Evolutionary conservation across 2,329 filamentous ascomycete species (phyloP).

Genomic region (Apiospora phragmitis): DNA sequence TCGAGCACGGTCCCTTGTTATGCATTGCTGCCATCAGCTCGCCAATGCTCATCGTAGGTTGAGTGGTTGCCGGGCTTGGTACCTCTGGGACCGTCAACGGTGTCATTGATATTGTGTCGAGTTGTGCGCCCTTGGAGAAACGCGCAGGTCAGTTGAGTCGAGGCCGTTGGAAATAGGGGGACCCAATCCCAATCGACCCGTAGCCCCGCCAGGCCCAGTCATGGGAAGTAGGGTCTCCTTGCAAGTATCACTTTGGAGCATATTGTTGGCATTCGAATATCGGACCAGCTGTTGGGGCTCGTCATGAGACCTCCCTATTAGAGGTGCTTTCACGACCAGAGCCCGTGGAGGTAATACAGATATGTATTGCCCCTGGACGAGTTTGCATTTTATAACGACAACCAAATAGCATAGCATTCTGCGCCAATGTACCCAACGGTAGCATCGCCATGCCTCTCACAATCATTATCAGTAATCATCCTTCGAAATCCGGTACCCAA

Average conservation of each 20-base stretch:
- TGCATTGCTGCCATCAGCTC: conserved; percentile 43
- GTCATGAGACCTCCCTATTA: background rate
- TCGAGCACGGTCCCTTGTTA: conserved; percentile 47
- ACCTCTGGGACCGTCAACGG: conserved; percentile 37
- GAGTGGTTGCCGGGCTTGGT: conserved; percentile 46
- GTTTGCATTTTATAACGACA: too few relatives aligned
- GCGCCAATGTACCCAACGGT: too few relatives aligned
- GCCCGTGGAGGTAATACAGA: too few relatives aligned
- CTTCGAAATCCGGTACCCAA: too few relatives aligned
- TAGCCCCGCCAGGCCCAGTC: background rate
- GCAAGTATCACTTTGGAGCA: background rate
- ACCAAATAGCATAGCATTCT: too few relatives aligned
- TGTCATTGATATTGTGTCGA: background rate
- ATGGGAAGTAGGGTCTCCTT: background rate
- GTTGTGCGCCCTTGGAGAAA: conserved; percentile 29
- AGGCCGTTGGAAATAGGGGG: background rate
- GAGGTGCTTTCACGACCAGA: background rate
- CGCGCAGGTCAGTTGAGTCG: conserved; percentile 25
- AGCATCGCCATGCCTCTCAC: too few relatives aligned
- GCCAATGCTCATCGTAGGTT: conserved; percentile 44
- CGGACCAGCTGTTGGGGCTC: background rate
- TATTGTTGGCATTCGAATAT: background rate
- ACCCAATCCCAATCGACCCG: background rate
- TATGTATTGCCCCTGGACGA: too few relatives aligned
- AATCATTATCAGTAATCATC: too few relatives aligned